Base-by-base conservation (phyloP, 1,284 basidiomycete genomes). In the Heterobasidion parviporum region DNA sequence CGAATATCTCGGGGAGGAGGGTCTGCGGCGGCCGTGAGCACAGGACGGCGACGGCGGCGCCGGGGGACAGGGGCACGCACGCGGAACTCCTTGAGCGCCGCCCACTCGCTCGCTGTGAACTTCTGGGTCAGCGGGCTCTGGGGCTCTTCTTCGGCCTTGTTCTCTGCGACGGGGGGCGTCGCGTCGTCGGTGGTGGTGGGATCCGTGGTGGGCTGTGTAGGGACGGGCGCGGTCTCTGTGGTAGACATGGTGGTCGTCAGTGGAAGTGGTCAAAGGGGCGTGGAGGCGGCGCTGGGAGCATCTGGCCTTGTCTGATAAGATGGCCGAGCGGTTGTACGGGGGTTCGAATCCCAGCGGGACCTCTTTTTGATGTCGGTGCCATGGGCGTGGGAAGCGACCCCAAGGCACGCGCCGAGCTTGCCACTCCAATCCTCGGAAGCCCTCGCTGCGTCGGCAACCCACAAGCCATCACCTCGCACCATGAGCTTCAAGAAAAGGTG, bases 71-170 rank as follows among this genome's bases (percentile, higher is more conserved):
- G 26, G 26, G 26, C 26, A 26, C 26, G 26, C 62, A 87, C 88
- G 59, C 85, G 74, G 59, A 91, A 82, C 60, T 80, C 78, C 61
- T 79, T 79, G 59, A 91, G 69, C 14, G 84, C 84, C 26, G 67
- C 72, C 84, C 87, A 87, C 66, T 91, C 88, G 15, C 72, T 73
- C 10, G 78, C 70, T 0, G 82, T 87, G 68, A 91, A 91, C 64
- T 77, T 75, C 65, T 76, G 69, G 0, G 88, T 90, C 32, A 91
- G 73, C 2, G 74, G 61, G 63, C 82, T 90, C 70, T 88, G 84
- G 2, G 82, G 81, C 65, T 89, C 85, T 1, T 56, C 63, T 26
- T 26, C 26, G 26, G 26, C 26, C 26, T 26, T 26, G 26, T 54
- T 56, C 20, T 57, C 59, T 8, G 59, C 51, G 20, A 54, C 53